Conservation (phyloP, 1,284 basidiomycete species). For the Cystobasidium sp. region DNA sequence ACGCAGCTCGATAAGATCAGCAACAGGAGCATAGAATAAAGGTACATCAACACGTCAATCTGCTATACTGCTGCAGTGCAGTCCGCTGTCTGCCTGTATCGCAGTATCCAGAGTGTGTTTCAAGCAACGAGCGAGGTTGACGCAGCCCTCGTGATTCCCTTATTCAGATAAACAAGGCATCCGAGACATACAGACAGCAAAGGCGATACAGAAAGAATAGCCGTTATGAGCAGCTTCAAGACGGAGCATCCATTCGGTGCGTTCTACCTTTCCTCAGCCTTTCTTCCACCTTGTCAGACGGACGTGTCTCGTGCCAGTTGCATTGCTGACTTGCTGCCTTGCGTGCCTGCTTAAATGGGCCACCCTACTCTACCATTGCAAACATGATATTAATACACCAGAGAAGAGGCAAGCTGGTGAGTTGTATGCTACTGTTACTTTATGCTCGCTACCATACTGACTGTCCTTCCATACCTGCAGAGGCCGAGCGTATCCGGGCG, state of each 20-base stretch:
- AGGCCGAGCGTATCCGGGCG: conserved; percentile 44
- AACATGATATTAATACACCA: too few relatives aligned
- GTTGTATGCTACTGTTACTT: conserved; percentile 60
- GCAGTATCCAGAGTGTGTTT: too few relatives aligned
- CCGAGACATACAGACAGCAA: neutral
- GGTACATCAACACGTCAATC: neutral
- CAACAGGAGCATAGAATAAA: conserved; percentile 10
- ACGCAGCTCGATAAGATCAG: neutral
- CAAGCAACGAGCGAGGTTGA: neutral
- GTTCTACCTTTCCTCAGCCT: conserved; percentile 53
- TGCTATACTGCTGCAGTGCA: neutral
- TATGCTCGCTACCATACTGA: neutral
- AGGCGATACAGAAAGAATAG: conserved; percentile 5
- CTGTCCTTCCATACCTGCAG: conserved; percentile 3
- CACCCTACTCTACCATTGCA: neutral
- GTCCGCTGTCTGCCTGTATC: too few relatives aligned
- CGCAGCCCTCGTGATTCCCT: conserved; percentile 17
- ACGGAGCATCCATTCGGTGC: conserved; percentile 98
- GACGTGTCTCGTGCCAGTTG: too few relatives aligned
- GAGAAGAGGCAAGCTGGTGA: conserved; percentile 96
- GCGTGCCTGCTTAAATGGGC: neutral
- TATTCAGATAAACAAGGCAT: conserved; percentile 16
- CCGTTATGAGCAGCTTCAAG: conserved; percentile 73
- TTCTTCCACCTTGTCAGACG: neutral
- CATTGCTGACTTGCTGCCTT: conserved; percentile 2